Base-by-base conservation (phyloP, 116 monocot species). In the Thalassia testudinum region DNA sequence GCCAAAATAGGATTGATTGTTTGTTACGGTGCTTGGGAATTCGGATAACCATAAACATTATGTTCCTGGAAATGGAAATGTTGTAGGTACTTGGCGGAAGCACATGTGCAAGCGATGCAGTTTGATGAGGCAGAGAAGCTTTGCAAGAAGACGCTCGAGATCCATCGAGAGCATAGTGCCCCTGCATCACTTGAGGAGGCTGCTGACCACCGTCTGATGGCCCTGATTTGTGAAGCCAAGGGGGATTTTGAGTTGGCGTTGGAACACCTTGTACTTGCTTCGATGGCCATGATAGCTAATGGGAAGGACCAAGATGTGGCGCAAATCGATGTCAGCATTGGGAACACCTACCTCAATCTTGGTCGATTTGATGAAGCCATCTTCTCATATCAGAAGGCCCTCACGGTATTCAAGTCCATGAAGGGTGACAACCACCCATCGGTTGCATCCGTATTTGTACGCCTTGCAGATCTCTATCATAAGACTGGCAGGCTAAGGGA, bases 311-410 rank as follows among this genome's bases (percentile, higher is more conserved):
- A 57, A 27, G 97, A 89, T 23, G 85, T 85, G 19, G 97, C 97
- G 16, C 59, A 85, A 53, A 77, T 97, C 12, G 97, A 97, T 55
- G 66, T 89, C 42, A 60, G 66, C 59, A 85, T 97, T 16, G 97
- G 97, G 21, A 79, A 82, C 72, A 75, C 79, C 42, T 97, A 97
- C 65, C 85, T 89, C 24, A 69, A 82, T 0, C 88, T 97, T 26
- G 97, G 77, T 19, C 85, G 97, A 17, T 97, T 89, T 22, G 97
- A 97, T 52, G 97, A 97, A 62, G 81, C 97, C 4, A 82, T 97
- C 59, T 97, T 97, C 63, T 85, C 97, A n/a, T 97, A 97, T 69
- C 97, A 97, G 68, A 97, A 97, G 66, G 81, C 97, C 18, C 78
- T 97, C 51, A 97, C 97, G 1, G 89, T 97, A 6, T 79, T 89